Percentiles rank a stretch among this genome's conserved stretches.
Evolutionary conservation across 768 basidiomycete genomes (phyloP).

Genomic region (Lactarius sp.): DNA sequence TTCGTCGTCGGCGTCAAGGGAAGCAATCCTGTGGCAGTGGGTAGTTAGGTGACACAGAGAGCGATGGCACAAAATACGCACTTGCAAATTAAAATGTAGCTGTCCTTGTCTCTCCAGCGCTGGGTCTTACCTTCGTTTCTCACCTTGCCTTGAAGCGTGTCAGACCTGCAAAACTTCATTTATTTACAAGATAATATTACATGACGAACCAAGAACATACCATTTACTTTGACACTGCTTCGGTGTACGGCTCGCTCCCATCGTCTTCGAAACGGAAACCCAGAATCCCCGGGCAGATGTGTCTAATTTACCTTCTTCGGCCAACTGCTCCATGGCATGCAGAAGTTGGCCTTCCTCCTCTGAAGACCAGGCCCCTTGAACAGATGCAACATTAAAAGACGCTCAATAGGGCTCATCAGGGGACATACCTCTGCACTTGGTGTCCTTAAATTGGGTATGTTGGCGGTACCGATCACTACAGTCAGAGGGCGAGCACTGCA

Average conservation of each 20-base stretch:
- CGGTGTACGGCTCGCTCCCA: not conserved
- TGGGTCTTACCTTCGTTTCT: not conserved
- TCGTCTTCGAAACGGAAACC: not conserved
- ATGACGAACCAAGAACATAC: not conserved
- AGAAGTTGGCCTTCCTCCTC: conserved; percentile 1
- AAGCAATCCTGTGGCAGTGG: not conserved
- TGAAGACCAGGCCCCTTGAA: not conserved
- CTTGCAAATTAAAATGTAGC: not conserved
- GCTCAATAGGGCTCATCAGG: not conserved
- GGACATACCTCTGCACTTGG: not conserved
- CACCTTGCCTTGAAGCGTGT: not conserved
- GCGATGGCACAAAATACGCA: not conserved
- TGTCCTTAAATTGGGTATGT: not conserved
- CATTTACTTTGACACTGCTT: not conserved
- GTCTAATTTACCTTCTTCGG: not conserved
- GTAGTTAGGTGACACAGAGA: not conserved
- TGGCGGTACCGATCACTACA: not conserved
- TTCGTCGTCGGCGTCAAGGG: not conserved
- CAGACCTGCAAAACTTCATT: conserved; percentile 1
- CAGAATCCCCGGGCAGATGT: no score
- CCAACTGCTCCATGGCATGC: not conserved
- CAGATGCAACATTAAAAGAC: not conserved
- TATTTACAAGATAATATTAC: not conserved
- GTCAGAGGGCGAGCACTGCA: not conserved
- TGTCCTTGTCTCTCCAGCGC: not conserved